Percentiles rank a stretch among this genome's conserved stretches.
Conservation (phyloP, 139 green algal species). For the Chlorella sp. region DNA sequence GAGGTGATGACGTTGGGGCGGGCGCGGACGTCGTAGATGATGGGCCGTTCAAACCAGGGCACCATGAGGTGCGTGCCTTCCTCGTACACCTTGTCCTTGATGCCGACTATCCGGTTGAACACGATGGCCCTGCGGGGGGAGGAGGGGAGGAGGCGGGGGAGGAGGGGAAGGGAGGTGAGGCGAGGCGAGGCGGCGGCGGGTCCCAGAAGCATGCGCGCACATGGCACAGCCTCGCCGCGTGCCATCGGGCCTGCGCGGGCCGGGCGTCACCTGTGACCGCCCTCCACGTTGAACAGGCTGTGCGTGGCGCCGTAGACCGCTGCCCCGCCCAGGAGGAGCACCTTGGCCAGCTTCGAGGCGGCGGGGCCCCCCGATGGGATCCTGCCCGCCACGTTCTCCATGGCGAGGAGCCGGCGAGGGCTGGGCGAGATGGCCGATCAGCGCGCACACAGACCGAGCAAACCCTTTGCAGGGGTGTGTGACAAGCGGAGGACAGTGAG, state of each 20-base stretch:
- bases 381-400: conserved; percentile 26
- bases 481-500: not conserved
- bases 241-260: no score
- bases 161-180: not conserved
- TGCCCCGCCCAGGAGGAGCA: conserved; percentile 51
- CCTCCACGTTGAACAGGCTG: conserved; percentile 98
- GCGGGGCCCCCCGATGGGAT: conserved; percentile 10
- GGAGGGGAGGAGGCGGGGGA: not conserved
- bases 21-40: conserved; percentile 97
- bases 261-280: conserved; percentile 86
- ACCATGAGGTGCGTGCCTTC: conserved; percentile 99
- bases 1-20: conserved; percentile 92
- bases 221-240: no score
- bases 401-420: conserved; percentile 1
- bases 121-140: conserved; percentile 82
- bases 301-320: conserved; percentile 76
- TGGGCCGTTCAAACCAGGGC: conserved; percentile 96
- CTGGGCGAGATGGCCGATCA: not conserved
- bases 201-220: no score
- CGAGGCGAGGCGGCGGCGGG: no score
- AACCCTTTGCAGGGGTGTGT: not conserved
- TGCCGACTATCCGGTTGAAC: conserved; percentile 94
- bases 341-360: conserved; percentile 22
- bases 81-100: conserved; percentile 94
- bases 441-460: not conserved